Base-by-base conservation (phyloP, 352 stramenopile genomes). In the Pythium vanterpoolii region DNA sequence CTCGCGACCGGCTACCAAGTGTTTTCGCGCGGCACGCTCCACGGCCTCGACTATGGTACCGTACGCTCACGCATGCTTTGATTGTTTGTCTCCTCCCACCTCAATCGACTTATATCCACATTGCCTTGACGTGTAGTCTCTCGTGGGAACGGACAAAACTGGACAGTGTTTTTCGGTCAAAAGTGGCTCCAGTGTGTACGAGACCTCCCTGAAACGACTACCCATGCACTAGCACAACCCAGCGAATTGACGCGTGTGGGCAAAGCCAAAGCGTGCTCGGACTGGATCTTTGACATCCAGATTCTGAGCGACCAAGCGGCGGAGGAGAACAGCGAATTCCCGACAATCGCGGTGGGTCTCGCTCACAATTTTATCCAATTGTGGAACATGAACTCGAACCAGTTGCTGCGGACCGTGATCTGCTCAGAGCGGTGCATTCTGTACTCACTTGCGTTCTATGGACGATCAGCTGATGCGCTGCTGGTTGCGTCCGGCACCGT, bases 301-400 rank as follows among this genome's bases (percentile, higher is more conserved):
- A 62, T 93, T 38, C 62, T 93, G 30, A 70, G 75, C 9, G 45
- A 81, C 31, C 48, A 64, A 16, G 26, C 51, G 14, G 9, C 13
- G 16, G 8, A 6, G 3, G 16, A 1, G 34, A 8, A n/a, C n/a
- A 34, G n/a, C 21, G 45, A 44, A 13, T 73, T 77, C 38, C 68
- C 76, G 5, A 42, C 68, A 14, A 65, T 85, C 31, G 86, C 77
- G 9, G 68, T 95, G n/a, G 86, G 86, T 4, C 50, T 95, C 14
- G 84, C 84, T 27, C 84, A 96, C 70, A 96, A 96, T 63, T 85
- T 88, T 8, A 74, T 96, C 30, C 78, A 93, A 64, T 68, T 96
- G 30, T 96, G 85, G 84, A 58, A 86, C 36, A 70, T 78, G 0
- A 56, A 65, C 10, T 43, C 30, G 27, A 62, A 86, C 47, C 23